Percentiles rank a stretch among this genome's conserved stretches.
These are phyloP conservation scores for Fusarium mexicanum DNA, from an alignment of 2,329 filamentous ascomycete genomes.

Conservation along the genomic window DNA sequence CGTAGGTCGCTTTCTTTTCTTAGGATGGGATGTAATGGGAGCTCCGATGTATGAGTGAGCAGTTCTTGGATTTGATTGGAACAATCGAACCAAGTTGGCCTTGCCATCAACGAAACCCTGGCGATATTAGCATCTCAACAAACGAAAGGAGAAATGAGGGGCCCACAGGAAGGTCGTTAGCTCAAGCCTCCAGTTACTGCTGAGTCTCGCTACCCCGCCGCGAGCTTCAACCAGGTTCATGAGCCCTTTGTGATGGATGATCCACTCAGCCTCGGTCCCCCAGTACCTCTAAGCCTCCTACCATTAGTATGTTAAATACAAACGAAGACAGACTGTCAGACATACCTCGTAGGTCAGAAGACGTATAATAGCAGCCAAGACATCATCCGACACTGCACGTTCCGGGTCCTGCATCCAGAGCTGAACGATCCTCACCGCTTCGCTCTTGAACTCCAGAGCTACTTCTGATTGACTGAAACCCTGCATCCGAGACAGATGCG, in stretches of 20 bases:
- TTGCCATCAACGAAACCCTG: conserved; percentile 1
- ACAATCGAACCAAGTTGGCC: conserved; percentile 8
- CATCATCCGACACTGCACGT: conserved; percentile 47
- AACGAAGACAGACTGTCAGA: accelerated
- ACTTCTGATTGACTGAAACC: conserved; percentile 39
- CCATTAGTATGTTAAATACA: not conserved
- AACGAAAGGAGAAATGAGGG: too few relatives aligned
- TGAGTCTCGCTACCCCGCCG: not conserved
- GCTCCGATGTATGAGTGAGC: not conserved
- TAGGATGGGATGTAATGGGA: not conserved
- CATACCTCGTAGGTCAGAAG: conserved; percentile 4
- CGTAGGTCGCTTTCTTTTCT: not conserved
- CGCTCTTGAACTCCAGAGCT: conserved; percentile 47
- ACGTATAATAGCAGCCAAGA: not conserved
- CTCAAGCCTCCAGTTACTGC: conserved; percentile 7
- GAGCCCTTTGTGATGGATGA: conserved; percentile 5
- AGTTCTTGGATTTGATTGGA: conserved; percentile 12
- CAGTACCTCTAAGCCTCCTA: not conserved
- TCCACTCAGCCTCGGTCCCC: conserved; percentile 7
- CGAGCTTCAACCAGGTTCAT: not conserved
- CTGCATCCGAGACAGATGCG: conserved; percentile 50
- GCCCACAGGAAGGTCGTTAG: conserved; percentile 1
- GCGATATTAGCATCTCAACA: not conserved
- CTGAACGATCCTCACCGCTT: conserved; percentile 49
- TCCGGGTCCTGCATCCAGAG: conserved; percentile 46